Percentiles rank a stretch among this genome's conserved stretches.
These are phyloP conservation scores for Psilocybe sp. DNA, from an alignment of 768 basidiomycete genomes.

Conservation along the genomic window DNA sequence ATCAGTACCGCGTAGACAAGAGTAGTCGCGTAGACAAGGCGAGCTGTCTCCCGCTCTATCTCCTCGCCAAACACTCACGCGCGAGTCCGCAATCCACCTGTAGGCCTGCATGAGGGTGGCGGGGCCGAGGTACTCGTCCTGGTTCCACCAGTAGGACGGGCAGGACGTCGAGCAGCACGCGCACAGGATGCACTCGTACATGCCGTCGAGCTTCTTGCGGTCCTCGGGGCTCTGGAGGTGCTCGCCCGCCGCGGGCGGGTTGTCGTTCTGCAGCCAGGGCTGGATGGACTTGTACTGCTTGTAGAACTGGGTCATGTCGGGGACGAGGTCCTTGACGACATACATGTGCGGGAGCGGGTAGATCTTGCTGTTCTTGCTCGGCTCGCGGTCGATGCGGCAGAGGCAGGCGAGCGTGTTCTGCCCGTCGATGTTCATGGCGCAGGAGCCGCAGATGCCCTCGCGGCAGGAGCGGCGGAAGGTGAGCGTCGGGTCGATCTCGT, in stretches of 20 bases:
- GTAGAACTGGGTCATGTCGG: conserved; percentile 89
- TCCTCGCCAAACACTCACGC: conserved; percentile 46
- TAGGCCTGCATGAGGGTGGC: conserved; percentile 97
- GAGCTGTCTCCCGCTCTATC: conserved; percentile 11
- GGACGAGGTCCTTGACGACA: conserved; percentile 97
- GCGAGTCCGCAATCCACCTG: conserved; percentile 96
- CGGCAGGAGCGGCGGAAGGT: conserved; percentile 93
- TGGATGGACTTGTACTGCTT: conserved; percentile 99
- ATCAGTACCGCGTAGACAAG: background rate
- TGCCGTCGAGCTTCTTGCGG: conserved; percentile 90
- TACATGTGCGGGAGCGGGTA: conserved; percentile 99
- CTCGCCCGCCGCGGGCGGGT: conserved; percentile 78
- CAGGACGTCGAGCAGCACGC: conserved; percentile 98
- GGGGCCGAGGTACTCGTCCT: conserved; percentile 96
- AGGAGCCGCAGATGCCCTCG: conserved; percentile 96
- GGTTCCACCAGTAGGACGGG: conserved; percentile 99
- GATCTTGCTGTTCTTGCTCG: conserved; percentile 76
- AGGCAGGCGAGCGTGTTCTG: conserved; percentile 97
- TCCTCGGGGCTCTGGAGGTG: conserved; percentile 89
- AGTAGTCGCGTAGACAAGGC: too few relatives aligned
- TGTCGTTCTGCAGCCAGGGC: conserved; percentile 93
- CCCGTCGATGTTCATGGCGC: conserved; percentile 99
- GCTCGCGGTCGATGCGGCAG: conserved; percentile 86
- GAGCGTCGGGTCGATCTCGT: conserved; percentile 93
- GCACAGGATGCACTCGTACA: conserved; percentile 97